Percentiles rank a stretch among this genome's conserved stretches.
phyloP scores from a whole-genome alignment of 306 rosid species.

The Trifolium dubium region DNA sequence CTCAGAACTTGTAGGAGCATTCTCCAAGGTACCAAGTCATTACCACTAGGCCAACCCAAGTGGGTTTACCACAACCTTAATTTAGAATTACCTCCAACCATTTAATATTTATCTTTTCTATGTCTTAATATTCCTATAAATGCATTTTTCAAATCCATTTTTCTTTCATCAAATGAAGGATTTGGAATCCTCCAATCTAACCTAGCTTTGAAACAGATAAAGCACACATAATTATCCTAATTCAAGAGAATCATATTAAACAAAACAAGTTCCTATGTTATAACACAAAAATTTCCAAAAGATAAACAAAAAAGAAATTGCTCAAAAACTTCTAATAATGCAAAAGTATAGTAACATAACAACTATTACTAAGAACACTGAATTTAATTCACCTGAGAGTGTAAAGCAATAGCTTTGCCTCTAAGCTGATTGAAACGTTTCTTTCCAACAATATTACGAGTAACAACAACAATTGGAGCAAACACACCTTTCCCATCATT shows the following conservation, averaged over 20 bases:
- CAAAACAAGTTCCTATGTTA: neutral
- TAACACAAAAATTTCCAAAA: slow-evolving; percentile 11
- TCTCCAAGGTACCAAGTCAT: no score
- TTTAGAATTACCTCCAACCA: neutral
- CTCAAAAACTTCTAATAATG: neutral
- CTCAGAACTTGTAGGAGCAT: no score
- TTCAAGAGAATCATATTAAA: neutral
- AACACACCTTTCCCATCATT: slow-evolving; percentile 96
- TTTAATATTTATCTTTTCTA: neutral
- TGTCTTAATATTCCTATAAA: slow-evolving; percentile 11
- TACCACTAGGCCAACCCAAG: no score
- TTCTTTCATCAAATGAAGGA: neutral
- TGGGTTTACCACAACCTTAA: neutral
- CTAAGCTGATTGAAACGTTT: slow-evolving; percentile 90
- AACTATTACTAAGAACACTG: neutral
- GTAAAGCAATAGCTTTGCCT: slow-evolving; percentile 98
- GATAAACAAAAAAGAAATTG: neutral
- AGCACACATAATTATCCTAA: neutral
- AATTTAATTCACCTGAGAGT: slow-evolving; percentile 74
- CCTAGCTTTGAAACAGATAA: slow-evolving; percentile 32
- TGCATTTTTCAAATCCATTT: slow-evolving; percentile 5
- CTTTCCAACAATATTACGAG: slow-evolving; percentile 82
- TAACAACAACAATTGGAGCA: slow-evolving; percentile 80
- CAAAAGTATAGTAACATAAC: neutral
- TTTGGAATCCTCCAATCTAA: slow-evolving; percentile 10